Base-by-base conservation (phyloP, 257 asterid species). In the Solanum chaucha region DNA sequence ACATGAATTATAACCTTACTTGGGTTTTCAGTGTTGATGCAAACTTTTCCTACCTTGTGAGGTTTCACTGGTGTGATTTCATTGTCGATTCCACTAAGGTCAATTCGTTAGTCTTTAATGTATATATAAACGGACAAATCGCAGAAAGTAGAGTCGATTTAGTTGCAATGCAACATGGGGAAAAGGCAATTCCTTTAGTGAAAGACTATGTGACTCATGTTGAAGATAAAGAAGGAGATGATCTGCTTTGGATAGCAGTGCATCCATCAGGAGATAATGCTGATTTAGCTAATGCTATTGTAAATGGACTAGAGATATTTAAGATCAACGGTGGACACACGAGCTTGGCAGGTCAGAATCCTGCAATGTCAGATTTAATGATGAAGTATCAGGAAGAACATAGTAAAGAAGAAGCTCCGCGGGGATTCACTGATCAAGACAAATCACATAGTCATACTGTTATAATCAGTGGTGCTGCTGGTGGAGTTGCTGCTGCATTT, bases 31-130 rank as follows among this genome's bases (percentile, higher is more conserved):
- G 90, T 36, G 95, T 94, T 6, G 98, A 95, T 36, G 92, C 98
- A 8, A 92, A 90, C 86, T 97, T 94, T 92, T 88, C 92, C 84
- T 97, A 97, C 86, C 88, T 97, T 13, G 80, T 95, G 71, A 89
- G 99, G 30, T 95, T 97, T 91, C 99, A 97, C 35, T 97, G 98
- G 98, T 97, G 99, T 24, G 99, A 97, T 30, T 87, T 93, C 34
- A 30, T 73, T 32, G 46, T 26, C 0, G 94, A 93, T 86, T 89
- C 95, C 90, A 91, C 87, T 2, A 93, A 86, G 51, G 6, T 88
- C 0, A 95, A 95, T 84, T 93, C 96, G 64, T 90, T 98, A 67
- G 95, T 93, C 2, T 97, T 97, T 68, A 88, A 92, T 14, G 89
- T 95, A 34, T 91, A n/a, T 85, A 58, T 97, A 11, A 95, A 97